These are phyloP conservation scores for Penicillium verhagenii DNA, from an alignment of 495 filamentous ascomycete genomes.

Conservation along the genomic window DNA sequence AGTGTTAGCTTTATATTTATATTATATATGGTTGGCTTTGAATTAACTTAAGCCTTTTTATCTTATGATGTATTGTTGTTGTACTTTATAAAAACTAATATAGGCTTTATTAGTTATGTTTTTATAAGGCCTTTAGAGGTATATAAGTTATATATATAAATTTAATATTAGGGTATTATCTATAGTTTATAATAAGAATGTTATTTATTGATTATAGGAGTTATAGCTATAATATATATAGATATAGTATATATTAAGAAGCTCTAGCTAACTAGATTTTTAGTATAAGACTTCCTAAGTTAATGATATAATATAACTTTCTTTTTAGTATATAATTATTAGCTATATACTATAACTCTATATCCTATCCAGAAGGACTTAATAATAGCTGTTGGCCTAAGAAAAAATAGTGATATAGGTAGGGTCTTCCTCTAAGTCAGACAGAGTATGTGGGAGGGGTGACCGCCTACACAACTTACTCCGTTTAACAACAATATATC, in stretches of 20 bases:
- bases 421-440: background rate
- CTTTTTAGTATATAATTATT: conserved; percentile 1
- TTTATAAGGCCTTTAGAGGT: background rate
- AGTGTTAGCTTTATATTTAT: background rate
- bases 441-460: background rate
- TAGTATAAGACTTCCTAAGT: background rate
- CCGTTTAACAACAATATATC: background rate
- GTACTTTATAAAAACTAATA: background rate
- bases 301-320: background rate
- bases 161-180: too few relatives aligned
- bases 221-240: background rate
- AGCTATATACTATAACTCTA: background rate
- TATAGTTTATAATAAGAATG: background rate
- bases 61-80: background rate
- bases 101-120: background rate
- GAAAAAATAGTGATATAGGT: background rate
- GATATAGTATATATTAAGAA: background rate
- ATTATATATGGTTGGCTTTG: background rate
- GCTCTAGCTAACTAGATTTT: background rate
- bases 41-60: background rate
- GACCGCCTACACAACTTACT: background rate
- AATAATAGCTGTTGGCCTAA: background rate
- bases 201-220: background rate
- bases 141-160: background rate
- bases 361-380: background rate